phyloP scores from a whole-genome alignment of 257 asterid species.

The Handroanthus guayacan region DNA sequence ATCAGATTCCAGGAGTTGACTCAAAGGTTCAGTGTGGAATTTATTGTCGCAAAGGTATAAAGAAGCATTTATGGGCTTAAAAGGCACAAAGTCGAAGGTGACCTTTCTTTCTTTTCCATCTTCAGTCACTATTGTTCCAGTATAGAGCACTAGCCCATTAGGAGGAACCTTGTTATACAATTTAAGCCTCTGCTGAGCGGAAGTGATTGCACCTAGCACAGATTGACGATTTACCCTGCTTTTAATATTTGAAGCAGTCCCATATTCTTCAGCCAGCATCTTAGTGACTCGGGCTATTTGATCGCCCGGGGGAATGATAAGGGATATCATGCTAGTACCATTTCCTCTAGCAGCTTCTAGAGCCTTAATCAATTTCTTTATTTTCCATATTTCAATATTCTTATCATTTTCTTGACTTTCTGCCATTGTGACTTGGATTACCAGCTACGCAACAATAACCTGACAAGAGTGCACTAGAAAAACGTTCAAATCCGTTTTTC shows the following conservation, averaged over 20 bases:
- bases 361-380: constrained; percentile 66
- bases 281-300: constrained; percentile 64
- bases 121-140: constrained; percentile 66
- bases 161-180: constrained; percentile 65
- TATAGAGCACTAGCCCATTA: constrained; percentile 67
- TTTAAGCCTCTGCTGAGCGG: constrained; percentile 75
- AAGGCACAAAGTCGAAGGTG: constrained; percentile 62
- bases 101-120: constrained; percentile 69
- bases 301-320: constrained; percentile 67
- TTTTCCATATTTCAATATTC: constrained; percentile 69
- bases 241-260: constrained; percentile 69
- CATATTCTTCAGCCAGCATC: constrained; percentile 74
- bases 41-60: constrained; percentile 70
- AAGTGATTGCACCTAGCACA: constrained; percentile 70
- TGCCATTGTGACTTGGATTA: constrained; percentile 42
- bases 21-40: constrained; percentile 63
- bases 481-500: background rate
- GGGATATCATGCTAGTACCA: constrained; percentile 77
- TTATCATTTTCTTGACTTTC: constrained; percentile 64
- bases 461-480: constrained; percentile 26
- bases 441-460: constrained; percentile 33
- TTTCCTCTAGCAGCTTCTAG: constrained; percentile 65
- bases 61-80: constrained; percentile 69
- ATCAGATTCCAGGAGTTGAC: constrained; percentile 62
- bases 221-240: constrained; percentile 76